These are phyloP conservation scores for Immersiporthe knoxdaviesiana DNA, from an alignment of 2,329 filamentous ascomycete genomes.

Conservation along the genomic window DNA sequence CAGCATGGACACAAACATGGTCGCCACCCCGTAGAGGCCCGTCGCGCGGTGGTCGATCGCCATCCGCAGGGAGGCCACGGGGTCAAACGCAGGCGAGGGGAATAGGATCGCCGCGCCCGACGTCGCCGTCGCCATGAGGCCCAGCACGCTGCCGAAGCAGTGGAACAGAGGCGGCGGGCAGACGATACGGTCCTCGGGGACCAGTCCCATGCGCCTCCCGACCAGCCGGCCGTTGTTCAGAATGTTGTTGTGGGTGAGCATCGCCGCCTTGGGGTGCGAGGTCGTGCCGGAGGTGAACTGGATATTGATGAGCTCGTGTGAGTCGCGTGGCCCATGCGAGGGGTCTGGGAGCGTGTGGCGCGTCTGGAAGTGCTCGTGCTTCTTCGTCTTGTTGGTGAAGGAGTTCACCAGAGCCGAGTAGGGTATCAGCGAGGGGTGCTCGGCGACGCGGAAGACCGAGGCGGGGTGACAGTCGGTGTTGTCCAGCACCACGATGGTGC, in stretches of 20 bases:
- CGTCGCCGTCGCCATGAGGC: conserved; percentile 95
- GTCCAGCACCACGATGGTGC: conserved; percentile 74
- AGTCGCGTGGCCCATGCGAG: conserved; percentile 55
- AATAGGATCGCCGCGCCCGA: conserved; percentile 80
- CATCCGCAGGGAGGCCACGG: conserved; percentile 68
- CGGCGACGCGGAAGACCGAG: conserved; percentile 49
- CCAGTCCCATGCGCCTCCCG: conserved; percentile 81
- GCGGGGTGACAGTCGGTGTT: conserved; percentile 63
- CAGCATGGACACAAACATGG: conserved; percentile 90
- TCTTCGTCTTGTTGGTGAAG: no score
- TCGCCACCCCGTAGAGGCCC: conserved; percentile 84
- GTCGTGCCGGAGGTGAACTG: conserved; percentile 98
- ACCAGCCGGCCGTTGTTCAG: conserved; percentile 91
- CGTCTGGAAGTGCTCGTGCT: no score
- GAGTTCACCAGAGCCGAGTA: conserved; percentile 45
- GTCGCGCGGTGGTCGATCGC: conserved; percentile 57
- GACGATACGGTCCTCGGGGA: conserved; percentile 73
- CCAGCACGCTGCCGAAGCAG: conserved; percentile 89
- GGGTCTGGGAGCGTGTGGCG: no score
- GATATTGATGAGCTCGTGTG: conserved; percentile 83
- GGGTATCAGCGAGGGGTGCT: conserved; percentile 48
- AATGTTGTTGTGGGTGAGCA: conserved; percentile 82
- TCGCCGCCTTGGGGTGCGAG: conserved; percentile 86
- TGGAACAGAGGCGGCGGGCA: conserved; percentile 86
- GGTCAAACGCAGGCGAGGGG: conserved; percentile 84